phyloP scores from a whole-genome alignment of 176 grass and related monocot species.

The Bothriochloa decipiens region DNA sequence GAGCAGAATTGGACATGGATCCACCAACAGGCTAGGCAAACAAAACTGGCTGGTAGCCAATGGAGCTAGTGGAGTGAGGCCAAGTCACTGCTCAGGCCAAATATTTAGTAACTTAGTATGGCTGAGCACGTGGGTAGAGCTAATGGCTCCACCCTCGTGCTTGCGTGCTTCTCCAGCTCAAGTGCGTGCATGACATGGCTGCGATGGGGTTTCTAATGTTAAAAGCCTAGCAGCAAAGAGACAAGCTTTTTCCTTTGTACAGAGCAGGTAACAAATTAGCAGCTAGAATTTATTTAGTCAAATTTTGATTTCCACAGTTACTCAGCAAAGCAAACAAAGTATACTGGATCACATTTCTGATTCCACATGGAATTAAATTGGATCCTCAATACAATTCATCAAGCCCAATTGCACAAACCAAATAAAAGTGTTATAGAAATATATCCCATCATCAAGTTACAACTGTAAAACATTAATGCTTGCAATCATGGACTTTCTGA shows the following conservation, averaged over 20 bases:
- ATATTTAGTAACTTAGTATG: too few relatives aligned
- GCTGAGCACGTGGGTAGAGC: background rate
- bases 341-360: background rate
- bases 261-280: background rate
- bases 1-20: background rate
- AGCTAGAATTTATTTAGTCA: too few relatives aligned
- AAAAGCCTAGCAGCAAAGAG: background rate
- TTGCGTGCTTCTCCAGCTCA: background rate
- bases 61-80: background rate
- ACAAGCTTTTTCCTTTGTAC: background rate
- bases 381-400: background rate
- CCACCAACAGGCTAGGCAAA: background rate
- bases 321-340: too few relatives aligned
- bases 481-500: slow-evolving; percentile 7
- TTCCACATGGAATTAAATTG: background rate
- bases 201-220: background rate
- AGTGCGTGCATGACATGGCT: background rate
- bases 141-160: background rate
- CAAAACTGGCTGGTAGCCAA: background rate
- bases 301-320: too few relatives aligned
- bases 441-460: slow-evolving; percentile 6
- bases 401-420: background rate
- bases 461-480: background rate
- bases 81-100: background rate
- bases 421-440: background rate